Evolutionary conservation across 257 asterid species (phyloP).

Genomic region (Penstemon barbatus): DNA sequence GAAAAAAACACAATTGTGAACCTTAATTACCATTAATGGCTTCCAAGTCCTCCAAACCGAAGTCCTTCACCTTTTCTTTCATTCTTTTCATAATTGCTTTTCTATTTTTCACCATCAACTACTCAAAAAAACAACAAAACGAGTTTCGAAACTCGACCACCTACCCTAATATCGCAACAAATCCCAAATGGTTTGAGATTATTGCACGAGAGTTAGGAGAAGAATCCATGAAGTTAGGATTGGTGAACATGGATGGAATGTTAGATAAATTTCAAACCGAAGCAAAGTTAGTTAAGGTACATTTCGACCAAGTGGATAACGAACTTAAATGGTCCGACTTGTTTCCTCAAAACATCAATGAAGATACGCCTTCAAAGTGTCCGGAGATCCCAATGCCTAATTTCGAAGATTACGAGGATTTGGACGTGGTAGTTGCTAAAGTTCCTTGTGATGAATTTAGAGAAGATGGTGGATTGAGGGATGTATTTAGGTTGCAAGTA

Average conservation of each 20-base stretch:
- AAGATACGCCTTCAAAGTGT: constrained; percentile 37
- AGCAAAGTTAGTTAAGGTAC: constrained; percentile 30
- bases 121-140: constrained; percentile 24
- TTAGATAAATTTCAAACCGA: neutral
- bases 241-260: constrained; percentile 40
- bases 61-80: constrained; percentile 32
- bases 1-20: neutral
- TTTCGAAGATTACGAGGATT: constrained; percentile 35
- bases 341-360: constrained; percentile 60
- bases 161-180: neutral
- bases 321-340: constrained; percentile 49
- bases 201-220: constrained; percentile 26
- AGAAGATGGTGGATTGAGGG: constrained; percentile 40
- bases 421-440: constrained; percentile 64
- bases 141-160: constrained; percentile 24
- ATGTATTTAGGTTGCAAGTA: constrained; percentile 75
- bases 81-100: constrained; percentile 42
- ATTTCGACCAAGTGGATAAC: constrained; percentile 35
- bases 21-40: constrained; percentile 36
- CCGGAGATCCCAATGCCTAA: constrained; percentile 68
- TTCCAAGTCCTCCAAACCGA: constrained; percentile 40
- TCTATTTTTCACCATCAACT: constrained; percentile 37
- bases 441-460: constrained; percentile 38
- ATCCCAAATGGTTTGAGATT: constrained; percentile 36
- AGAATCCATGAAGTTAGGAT: constrained; percentile 36